Evolutionary conservation across 257 asterid genomes (phyloP).

Genomic region (Sherardia arvensis): DNA sequence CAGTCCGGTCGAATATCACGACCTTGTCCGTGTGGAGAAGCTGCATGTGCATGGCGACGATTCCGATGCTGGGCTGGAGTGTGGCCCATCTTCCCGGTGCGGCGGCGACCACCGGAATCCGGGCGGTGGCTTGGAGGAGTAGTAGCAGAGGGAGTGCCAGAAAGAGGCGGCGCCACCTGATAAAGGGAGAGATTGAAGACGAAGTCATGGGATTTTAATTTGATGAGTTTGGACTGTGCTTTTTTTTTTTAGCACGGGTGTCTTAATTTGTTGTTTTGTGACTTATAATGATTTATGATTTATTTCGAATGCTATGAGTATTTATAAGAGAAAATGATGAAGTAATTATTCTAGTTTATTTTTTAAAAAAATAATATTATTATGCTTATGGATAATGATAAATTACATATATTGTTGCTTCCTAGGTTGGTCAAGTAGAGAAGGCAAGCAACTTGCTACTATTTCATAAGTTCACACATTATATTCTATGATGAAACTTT

Average conservation of each 20-base stretch:
- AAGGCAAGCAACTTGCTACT: no score
- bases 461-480: no score
- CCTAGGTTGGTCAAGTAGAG: no score
- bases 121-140: not conserved
- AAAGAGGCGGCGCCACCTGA: constrained; percentile 12
- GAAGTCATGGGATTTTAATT: constrained; percentile 6
- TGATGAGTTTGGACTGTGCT: not conserved
- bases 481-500: no score
- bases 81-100: constrained; percentile 38
- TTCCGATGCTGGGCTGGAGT: constrained; percentile 27
- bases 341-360: no score
- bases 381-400: not conserved
- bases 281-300: not conserved
- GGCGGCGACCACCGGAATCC: constrained; percentile 5
- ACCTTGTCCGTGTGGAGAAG: constrained; percentile 42
- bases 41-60: constrained; percentile 58
- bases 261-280: not conserved
- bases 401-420: no score
- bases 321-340: not conserved
- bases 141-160: not conserved
- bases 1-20: constrained; percentile 41
- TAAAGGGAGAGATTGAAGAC: constrained; percentile 11
- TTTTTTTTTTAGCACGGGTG: not conserved
- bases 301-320: not conserved
- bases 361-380: no score